Evolutionary conservation across 352 stramenopile genomes (phyloP).

Genomic region (Phytophthora multivora): DNA sequence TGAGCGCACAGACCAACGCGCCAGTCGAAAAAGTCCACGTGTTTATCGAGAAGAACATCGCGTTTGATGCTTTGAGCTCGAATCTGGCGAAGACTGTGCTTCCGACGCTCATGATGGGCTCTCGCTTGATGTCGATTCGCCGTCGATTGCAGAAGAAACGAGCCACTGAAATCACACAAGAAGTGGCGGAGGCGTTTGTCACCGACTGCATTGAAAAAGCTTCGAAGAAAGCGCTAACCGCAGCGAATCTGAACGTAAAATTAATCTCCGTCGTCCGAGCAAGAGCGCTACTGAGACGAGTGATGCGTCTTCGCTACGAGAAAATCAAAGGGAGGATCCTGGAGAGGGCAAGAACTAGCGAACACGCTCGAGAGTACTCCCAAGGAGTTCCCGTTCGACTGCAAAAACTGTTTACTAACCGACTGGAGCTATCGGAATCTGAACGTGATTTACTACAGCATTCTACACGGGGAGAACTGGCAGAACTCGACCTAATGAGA

Average conservation of each 20-base stretch:
- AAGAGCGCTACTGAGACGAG: constrained; percentile 45
- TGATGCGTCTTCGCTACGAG: constrained; percentile 57
- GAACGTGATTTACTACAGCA: constrained; percentile 57
- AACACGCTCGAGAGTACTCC: constrained; percentile 62
- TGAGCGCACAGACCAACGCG: constrained; percentile 56
- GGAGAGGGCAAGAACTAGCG: constrained; percentile 55
- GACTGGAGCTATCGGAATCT: constrained; percentile 48
- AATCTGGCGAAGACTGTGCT: constrained; percentile 68
- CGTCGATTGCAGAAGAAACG: constrained; percentile 61
- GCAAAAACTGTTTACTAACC: constrained; percentile 38
- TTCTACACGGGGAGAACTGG: constrained; percentile 36
- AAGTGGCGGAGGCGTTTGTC: constrained; percentile 36
- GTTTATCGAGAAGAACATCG: constrained; percentile 63
- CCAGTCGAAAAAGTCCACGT: constrained; percentile 55
- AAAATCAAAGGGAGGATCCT: constrained; percentile 47
- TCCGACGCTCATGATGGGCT: constrained; percentile 68
- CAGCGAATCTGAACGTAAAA: constrained; percentile 45
- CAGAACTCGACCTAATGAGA: constrained; percentile 25
- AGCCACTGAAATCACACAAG: constrained; percentile 35
- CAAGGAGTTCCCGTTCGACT: constrained; percentile 52
- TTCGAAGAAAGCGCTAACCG: constrained; percentile 37
- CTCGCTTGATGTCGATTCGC: constrained; percentile 63
- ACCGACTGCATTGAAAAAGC: constrained; percentile 39
- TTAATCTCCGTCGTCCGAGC: constrained; percentile 52
- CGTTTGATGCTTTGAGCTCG: constrained; percentile 41